These are phyloP conservation scores for Lecanicillium sp. DNA, from an alignment of 2,329 filamentous ascomycete genomes.

Conservation along the genomic window DNA sequence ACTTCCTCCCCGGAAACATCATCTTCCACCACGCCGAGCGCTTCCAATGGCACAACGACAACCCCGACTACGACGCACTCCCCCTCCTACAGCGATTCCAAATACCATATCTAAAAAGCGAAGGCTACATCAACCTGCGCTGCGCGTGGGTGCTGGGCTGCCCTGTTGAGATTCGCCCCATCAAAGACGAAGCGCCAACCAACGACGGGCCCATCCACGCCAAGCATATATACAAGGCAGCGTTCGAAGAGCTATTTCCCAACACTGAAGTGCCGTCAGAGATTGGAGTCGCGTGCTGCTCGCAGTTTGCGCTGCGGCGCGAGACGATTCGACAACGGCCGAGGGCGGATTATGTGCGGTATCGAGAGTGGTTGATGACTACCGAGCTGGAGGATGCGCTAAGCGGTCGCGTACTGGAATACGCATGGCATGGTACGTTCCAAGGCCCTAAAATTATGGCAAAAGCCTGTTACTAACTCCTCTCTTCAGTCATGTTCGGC, in stretches of 20 bases:
- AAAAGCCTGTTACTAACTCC: not conserved
- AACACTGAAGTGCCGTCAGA: constrained; percentile 34
- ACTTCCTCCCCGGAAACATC: constrained; percentile 32
- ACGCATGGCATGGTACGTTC: constrained; percentile 55
- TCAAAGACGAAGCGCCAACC: constrained; percentile 24
- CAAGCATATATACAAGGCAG: constrained; percentile 31
- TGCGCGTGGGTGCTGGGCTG: constrained; percentile 53
- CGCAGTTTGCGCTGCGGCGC: constrained; percentile 54
- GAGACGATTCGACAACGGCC: constrained; percentile 41
- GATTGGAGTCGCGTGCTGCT: constrained; percentile 53
- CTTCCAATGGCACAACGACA: constrained; percentile 46
- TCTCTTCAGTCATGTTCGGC: constrained; percentile 45
- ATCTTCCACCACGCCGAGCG: constrained; percentile 40
- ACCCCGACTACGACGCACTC: constrained; percentile 45
- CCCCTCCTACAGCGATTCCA: constrained; percentile 39
- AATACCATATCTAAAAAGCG: constrained; percentile 38
- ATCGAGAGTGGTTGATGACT: constrained; percentile 51
- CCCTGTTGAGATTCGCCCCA: constrained; percentile 35
- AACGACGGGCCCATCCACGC: constrained; percentile 24
- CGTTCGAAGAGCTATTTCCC: constrained; percentile 34
- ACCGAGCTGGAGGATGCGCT: constrained; percentile 44
- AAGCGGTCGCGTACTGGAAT: constrained; percentile 55
- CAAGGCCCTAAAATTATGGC: not conserved
- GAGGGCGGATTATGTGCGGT: constrained; percentile 43
- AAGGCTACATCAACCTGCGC: constrained; percentile 53